phyloP scores from a whole-genome alignment of 768 basidiomycete species.

The Suillus subaureus region DNA sequence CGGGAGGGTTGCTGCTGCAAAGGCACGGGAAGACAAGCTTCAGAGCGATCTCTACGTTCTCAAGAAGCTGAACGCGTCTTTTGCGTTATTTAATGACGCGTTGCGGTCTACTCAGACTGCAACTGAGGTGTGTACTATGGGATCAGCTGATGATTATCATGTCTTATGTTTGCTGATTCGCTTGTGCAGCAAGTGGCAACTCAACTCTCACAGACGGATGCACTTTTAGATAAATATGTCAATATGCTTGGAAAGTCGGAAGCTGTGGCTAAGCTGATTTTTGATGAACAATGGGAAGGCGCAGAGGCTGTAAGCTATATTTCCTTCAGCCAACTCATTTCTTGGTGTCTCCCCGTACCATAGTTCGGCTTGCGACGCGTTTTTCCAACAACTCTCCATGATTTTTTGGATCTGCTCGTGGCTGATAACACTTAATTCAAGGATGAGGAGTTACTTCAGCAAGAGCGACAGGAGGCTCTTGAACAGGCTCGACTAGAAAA shows the following conservation, averaged over 20 bases:
- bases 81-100: conserved; percentile 69
- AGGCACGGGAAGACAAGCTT: conserved; percentile 68
- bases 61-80: conserved; percentile 70
- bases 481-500: conserved; percentile 34
- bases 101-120: conserved; percentile 62
- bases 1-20: conserved; percentile 28
- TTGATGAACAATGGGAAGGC: conserved; percentile 78
- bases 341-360: not conserved
- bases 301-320: conserved; percentile 61
- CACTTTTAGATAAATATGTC: conserved; percentile 75
- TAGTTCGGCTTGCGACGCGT: not conserved
- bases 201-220: conserved; percentile 73
- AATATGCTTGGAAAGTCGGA: conserved; percentile 70
- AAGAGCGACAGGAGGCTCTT: conserved; percentile 38
- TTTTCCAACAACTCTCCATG: not conserved
- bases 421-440: conserved; percentile 26
- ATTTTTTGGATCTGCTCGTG: not conserved
- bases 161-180: not conserved
- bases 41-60: conserved; percentile 74
- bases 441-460: conserved; percentile 62
- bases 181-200: conserved; percentile 56
- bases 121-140: conserved; percentile 58
- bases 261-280: conserved; percentile 63
- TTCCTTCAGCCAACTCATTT: not conserved
- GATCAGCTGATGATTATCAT: not conserved